Conservation (phyloP, 306 rosid genomes). For the Morella rubra region DNA sequence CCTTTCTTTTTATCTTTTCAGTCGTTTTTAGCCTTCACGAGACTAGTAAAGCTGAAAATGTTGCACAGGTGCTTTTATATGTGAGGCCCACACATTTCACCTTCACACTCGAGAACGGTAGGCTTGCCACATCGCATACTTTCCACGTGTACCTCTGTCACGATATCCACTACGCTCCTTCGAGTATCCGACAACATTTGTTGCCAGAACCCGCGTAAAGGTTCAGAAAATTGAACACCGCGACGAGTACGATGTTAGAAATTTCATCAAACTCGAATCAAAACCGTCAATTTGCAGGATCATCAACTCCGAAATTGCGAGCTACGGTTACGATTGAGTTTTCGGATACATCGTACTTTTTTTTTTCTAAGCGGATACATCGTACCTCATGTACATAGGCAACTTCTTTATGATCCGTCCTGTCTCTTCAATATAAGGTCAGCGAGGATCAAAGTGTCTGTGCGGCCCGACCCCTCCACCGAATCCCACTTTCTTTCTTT, state of each 20-base stretch:
- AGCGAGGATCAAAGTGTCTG: not conserved
- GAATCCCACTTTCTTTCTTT: conserved; percentile 10
- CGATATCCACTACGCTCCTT: not conserved
- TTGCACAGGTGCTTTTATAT: not conserved
- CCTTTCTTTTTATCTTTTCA: too few relatives aligned
- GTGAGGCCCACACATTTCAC: conserved; percentile 2
- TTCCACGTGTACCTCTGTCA: not conserved
- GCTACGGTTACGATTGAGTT: not conserved
- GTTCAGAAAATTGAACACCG: not conserved
- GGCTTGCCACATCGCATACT: conserved; percentile 15
- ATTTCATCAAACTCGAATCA: not conserved
- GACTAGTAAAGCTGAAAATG: not conserved
- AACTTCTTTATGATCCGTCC: not conserved
- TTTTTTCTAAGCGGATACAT: not conserved
- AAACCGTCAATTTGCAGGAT: not conserved
- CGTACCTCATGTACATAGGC: not conserved
- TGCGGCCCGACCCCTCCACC: not conserved
- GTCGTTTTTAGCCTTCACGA: too few relatives aligned
- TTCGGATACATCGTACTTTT: not conserved
- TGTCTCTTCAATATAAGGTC: not conserved
- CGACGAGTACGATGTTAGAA: not conserved
- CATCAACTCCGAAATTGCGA: not conserved
- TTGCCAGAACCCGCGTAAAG: not conserved
- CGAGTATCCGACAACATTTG: not conserved
- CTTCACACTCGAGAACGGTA: not conserved